phyloP scores from a whole-genome alignment of 208 protist genomes.

The Herpetomonas samuelpessoai region DNA sequence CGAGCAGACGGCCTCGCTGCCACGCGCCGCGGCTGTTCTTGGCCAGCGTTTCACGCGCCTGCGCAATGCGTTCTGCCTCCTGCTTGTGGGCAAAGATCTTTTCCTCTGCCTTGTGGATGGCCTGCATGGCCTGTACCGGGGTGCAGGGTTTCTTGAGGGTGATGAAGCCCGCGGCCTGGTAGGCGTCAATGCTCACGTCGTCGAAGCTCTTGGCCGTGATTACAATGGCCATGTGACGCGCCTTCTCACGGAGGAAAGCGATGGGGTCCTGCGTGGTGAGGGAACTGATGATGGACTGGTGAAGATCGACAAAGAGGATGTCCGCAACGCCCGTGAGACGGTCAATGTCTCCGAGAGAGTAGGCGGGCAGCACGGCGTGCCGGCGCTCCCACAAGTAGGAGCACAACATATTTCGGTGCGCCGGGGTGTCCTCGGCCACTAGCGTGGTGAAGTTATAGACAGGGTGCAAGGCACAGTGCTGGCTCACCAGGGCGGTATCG shows the following conservation, averaged over 20 bases:
- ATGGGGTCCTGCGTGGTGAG: constrained; percentile 53
- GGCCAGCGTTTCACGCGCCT: constrained; percentile 74
- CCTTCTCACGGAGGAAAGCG: constrained; percentile 67
- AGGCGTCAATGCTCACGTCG: constrained; percentile 50
- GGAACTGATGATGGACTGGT: constrained; percentile 67
- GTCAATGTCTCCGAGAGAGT: constrained; percentile 65
- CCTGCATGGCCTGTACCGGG: constrained; percentile 67
- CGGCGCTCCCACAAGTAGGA: constrained; percentile 83
- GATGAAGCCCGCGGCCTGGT: constrained; percentile 77
- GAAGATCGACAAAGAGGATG: constrained; percentile 84
- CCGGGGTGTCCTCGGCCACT: constrained; percentile 76
- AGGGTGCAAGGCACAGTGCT: constrained; percentile 13
- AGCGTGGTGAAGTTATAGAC: constrained; percentile 79
- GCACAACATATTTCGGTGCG: constrained; percentile 87
- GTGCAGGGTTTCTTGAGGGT: constrained; percentile 85
- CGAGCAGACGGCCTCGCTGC: constrained; percentile 69
- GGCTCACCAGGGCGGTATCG: background rate
- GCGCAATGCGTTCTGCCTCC: constrained; percentile 68
- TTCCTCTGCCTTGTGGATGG: constrained; percentile 74
- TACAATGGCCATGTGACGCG: constrained; percentile 75
- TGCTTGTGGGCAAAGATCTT: constrained; percentile 67
- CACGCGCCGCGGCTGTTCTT: constrained; percentile 84
- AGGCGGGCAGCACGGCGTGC: constrained; percentile 83
- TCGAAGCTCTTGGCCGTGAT: constrained; percentile 71
- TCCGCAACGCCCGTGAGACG: constrained; percentile 68